These are phyloP conservation scores for Echinochloa phyllopogon DNA, from an alignment of 176 grass and related monocot species.

Conservation along the genomic window DNA sequence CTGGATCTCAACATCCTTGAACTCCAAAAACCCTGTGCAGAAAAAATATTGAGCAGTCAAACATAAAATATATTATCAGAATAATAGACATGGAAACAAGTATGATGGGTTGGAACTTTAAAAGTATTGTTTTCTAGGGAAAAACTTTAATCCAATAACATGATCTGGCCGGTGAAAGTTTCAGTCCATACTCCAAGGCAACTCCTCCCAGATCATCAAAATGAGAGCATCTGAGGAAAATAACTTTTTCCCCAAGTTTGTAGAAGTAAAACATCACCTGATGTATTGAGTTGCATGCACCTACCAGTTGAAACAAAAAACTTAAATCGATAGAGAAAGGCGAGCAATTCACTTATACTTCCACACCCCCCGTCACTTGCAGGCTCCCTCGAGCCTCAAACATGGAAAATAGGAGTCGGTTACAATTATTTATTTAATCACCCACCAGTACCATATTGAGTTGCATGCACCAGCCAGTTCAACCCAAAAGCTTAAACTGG, in stretches of 20 bases:
- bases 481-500: too few relatives aligned
- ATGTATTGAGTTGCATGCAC: too few relatives aligned
- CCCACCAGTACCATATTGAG: too few relatives aligned
- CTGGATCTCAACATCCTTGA: constrained; percentile 76
- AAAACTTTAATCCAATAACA: background rate
- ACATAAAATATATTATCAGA: constrained; percentile 13
- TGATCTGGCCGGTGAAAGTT: background rate
- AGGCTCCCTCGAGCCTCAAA: too few relatives aligned
- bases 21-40: constrained; percentile 76
- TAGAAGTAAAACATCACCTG: constrained; percentile 1
- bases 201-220: background rate
- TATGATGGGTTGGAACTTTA: constrained; percentile 1
- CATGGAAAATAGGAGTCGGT: too few relatives aligned
- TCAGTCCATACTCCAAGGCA: background rate
- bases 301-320: too few relatives aligned
- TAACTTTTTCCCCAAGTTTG: background rate
- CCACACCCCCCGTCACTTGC: too few relatives aligned
- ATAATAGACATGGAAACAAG: constrained; percentile 4
- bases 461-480: too few relatives aligned
- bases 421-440: too few relatives aligned
- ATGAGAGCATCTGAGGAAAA: background rate
- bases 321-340: too few relatives aligned
- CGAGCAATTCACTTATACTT: too few relatives aligned
- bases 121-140: background rate
- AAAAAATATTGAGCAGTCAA: constrained; percentile 9